Base-by-base conservation (phyloP, 176 grass and related monocot species). In the Dactylis glomerata region DNA sequence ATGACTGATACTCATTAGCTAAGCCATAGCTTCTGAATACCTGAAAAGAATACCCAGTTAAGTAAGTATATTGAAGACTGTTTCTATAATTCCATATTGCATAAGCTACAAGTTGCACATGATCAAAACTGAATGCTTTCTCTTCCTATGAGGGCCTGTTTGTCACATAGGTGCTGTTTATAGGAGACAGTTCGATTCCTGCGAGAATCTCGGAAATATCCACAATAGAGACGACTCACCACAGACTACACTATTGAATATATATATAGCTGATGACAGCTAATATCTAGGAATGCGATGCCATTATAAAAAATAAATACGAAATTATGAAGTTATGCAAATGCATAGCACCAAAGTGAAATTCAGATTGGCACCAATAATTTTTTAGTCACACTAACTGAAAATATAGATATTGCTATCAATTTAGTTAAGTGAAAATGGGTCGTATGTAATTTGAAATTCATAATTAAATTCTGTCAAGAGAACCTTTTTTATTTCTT, bases 1-100 rank as follows among this genome's bases (percentile, higher is more conserved):
- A 95, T 83, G 96, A 95, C 47, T 95, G 91, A 70, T 94, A 98
- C 75, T 95, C 91, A 66, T 98, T 98, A 17, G 87, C 55, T 36
- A 95, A 55, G 45, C 69, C n/a, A 30, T 94, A 90, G 86, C 82
- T 95, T 89, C 56, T 92, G 45, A 69, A 90, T 49, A 94, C 83
- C 96, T 98, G 84, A 20, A 88, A 56, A 26, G 30, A 84, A 82
- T 45, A 80, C 17, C 56, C 68, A 17, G 63, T 81, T 82, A 88
- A 61, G 13, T 30, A 83, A 42, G 6, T 31, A 84, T 10, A 68
- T 24, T 20, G 2, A 40, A 81, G 4, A 86, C 63, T 57, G 10
- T 24, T 8, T 32, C 28, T 63, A 28, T 63, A 3, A 31, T 64
- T 79, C 27, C 5, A 30, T 36, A 40, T 30, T 57, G 30, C 17